Evolutionary conservation across 768 basidiomycete species (phyloP).

Genomic region (Suillus brevipes): DNA sequence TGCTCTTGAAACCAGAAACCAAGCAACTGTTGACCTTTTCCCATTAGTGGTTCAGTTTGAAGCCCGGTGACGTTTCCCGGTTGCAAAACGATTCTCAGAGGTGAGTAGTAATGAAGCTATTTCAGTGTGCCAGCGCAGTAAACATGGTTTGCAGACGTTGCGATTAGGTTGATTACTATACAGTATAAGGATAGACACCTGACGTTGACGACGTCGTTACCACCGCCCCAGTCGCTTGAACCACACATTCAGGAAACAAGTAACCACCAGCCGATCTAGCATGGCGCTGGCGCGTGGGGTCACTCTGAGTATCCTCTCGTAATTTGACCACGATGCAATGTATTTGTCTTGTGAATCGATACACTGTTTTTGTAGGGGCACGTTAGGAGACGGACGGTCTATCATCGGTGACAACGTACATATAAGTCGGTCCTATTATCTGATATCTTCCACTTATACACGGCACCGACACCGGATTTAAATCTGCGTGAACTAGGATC

Average conservation of each 20-base stretch:
- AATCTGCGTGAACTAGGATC: slow-evolving; percentile 51
- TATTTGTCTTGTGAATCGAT: slow-evolving; percentile 48
- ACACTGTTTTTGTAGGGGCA: slow-evolving; percentile 36
- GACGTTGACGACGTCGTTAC: slow-evolving; percentile 27
- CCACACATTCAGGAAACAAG: slow-evolving; percentile 55
- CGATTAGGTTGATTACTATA: slow-evolving; percentile 10
- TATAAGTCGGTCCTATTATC: slow-evolving; percentile 45
- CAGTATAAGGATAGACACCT: slow-evolving; percentile 2
- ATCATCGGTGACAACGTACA: slow-evolving; percentile 33
- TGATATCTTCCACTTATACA: slow-evolving; percentile 59
- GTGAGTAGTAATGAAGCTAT: slow-evolving; percentile 4
- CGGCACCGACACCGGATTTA: slow-evolving; percentile 41
- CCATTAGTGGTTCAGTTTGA: slow-evolving; percentile 35
- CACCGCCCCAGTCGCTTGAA: slow-evolving; percentile 44
- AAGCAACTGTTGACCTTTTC: slow-evolving; percentile 9
- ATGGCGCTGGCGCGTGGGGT: slow-evolving; percentile 38
- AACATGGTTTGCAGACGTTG: slow-evolving; percentile 11
- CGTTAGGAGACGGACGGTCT: slow-evolving; percentile 1
- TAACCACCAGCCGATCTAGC: slow-evolving; percentile 53
- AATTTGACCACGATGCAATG: slow-evolving; percentile 48
- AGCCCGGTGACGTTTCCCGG: slow-evolving; percentile 25
- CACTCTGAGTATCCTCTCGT: slow-evolving; percentile 41
- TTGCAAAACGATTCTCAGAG: slow-evolving; percentile 1
- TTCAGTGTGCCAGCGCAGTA: neutral
- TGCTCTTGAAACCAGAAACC: neutral